phyloP scores from a whole-genome alignment of 2,329 filamentous ascomycete genomes.

The Zymoseptoria pseudotritici region DNA sequence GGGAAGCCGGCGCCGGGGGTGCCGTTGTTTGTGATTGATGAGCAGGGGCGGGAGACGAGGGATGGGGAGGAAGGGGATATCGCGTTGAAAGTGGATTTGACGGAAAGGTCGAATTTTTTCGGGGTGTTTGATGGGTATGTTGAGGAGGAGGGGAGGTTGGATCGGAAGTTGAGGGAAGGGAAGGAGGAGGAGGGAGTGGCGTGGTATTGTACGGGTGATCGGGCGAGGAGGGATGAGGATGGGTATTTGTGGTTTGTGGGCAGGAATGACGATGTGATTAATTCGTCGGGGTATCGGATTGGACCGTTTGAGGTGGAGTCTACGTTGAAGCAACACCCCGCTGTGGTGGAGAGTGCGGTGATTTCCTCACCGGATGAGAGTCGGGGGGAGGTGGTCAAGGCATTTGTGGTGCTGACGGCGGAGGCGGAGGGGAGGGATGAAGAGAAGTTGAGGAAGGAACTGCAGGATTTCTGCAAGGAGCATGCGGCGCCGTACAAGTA shows the following conservation, averaged over 20 bases:
- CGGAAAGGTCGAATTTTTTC: slow-evolving; percentile 18
- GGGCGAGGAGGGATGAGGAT: slow-evolving; percentile 88
- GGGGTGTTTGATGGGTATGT: slow-evolving; percentile 27
- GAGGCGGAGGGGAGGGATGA: slow-evolving; percentile 15
- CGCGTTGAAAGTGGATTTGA: slow-evolving; percentile 21
- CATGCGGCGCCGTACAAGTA: slow-evolving; percentile 38
- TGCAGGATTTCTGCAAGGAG: slow-evolving; percentile 36
- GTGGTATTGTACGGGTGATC: slow-evolving; percentile 41
- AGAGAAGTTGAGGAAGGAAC: slow-evolving; percentile 25
- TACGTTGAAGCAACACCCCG: slow-evolving; percentile 34
- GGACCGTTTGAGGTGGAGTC: slow-evolving; percentile 39
- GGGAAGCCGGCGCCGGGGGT: slow-evolving; percentile 34
- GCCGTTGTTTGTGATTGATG: slow-evolving; percentile 30
- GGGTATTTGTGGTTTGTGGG: slow-evolving; percentile 99
- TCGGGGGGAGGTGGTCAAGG: slow-evolving; percentile 36
- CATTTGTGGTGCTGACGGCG: slow-evolving; percentile 33
- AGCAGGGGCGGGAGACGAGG: slow-evolving; percentile 23
- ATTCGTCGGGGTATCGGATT: slow-evolving; percentile 35
- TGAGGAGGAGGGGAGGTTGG: slow-evolving; percentile 20
- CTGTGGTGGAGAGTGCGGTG: slow-evolving; percentile 35
- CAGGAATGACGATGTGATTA: slow-evolving; percentile 72
- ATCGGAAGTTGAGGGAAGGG: slow-evolving; percentile 12
- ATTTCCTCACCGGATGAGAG: slow-evolving; percentile 33
- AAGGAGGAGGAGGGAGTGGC: slow-evolving; percentile 2
- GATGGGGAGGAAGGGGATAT: slow-evolving; percentile 34